Evolutionary conservation across 139 green algal species (phyloP).

Genomic region (Auxenochlorella pyrenoidosa): DNA sequence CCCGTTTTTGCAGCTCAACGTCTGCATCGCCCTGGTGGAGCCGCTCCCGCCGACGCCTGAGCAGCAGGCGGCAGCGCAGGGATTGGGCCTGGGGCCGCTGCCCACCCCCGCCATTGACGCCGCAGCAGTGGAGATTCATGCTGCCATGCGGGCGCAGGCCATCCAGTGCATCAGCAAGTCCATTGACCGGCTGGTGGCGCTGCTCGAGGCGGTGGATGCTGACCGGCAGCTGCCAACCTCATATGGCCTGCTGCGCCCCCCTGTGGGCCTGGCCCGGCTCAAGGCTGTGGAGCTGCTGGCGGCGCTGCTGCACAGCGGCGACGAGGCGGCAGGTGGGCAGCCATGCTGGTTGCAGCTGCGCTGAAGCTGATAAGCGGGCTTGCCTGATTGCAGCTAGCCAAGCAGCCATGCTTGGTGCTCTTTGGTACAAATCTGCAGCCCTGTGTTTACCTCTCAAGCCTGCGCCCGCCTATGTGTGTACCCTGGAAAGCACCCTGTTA

Average conservation of each 20-base stretch:
- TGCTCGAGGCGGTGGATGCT: constrained; percentile 49
- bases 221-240: constrained; percentile 66
- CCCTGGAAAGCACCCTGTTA: neutral
- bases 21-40: constrained; percentile 87
- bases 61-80: constrained; percentile 27
- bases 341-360: no score
- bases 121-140: constrained; percentile 23
- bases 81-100: constrained; percentile 9
- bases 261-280: constrained; percentile 76
- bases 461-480: no score
- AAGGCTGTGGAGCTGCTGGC: constrained; percentile 85
- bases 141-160: constrained; percentile 45
- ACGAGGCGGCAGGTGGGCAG: constrained; percentile 42
- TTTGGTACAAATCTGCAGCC: no score
- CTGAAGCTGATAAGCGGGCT: neutral
- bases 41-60: constrained; percentile 50
- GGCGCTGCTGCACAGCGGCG: constrained; percentile 76
- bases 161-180: constrained; percentile 49
- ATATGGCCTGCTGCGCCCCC: constrained; percentile 80
- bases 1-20: constrained; percentile 56
- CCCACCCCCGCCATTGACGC: neutral
- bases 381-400: neutral
- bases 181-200: constrained; percentile 62
- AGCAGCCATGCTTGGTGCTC: no score
- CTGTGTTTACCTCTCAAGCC: no score